phyloP scores from a whole-genome alignment of 1,284 basidiomycete genomes.

The Inonotus hispidus region DNA sequence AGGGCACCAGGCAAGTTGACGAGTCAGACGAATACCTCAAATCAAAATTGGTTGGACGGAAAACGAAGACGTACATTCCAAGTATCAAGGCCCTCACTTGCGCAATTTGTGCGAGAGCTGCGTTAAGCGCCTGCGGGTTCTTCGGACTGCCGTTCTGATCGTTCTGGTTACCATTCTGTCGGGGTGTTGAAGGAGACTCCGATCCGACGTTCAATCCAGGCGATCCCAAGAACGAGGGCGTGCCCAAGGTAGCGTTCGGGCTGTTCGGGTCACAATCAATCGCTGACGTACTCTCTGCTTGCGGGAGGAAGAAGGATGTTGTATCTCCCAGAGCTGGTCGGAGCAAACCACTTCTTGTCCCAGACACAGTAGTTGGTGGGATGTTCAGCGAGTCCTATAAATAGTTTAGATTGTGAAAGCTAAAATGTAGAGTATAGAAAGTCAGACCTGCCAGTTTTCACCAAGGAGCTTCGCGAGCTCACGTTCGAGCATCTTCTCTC shows the following conservation, averaged over 20 bases:
- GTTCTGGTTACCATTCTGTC: constrained; percentile 19
- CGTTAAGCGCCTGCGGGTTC: constrained; percentile 24
- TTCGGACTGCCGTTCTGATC: not conserved
- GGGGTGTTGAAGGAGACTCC: constrained; percentile 19
- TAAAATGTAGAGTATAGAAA: not conserved
- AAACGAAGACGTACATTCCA: constrained; percentile 43
- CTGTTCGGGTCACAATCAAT: not conserved
- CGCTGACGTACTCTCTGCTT: constrained; percentile 14
- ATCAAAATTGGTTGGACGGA: not conserved
- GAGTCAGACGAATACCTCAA: not conserved
- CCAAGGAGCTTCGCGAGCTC: constrained; percentile 63
- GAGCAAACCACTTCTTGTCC: constrained; percentile 4
- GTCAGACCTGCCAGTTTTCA: constrained; percentile 65
- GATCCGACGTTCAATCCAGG: constrained; percentile 5
- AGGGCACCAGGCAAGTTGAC: not conserved
- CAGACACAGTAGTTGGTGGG: constrained; percentile 9
- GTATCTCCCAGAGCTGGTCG: constrained; percentile 8
- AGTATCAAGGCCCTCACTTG: constrained; percentile 64
- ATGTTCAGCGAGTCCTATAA: constrained; percentile 16
- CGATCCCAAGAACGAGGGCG: constrained; percentile 1
- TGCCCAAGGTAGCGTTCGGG: constrained; percentile 4
- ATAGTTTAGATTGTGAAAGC: not conserved
- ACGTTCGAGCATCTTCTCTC: constrained; percentile 68
- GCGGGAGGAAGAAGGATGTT: constrained; percentile 16
- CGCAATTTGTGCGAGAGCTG: constrained; percentile 55